phyloP scores from a whole-genome alignment of 1,139 yeast genomes.

The Candida anutae region DNA sequence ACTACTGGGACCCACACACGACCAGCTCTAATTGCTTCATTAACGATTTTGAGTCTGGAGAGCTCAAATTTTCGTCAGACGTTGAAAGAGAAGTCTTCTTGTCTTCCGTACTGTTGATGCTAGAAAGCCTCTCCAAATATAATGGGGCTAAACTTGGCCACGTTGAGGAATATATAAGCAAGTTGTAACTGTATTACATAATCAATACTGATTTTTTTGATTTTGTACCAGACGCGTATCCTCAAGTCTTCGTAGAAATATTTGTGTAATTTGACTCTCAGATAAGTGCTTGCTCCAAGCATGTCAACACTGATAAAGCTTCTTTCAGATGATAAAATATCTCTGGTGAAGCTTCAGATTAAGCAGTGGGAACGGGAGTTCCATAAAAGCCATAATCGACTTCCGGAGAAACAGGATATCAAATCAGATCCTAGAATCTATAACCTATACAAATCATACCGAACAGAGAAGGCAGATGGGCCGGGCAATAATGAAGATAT shows the following conservation, averaged over 20 bases:
- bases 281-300: neutral
- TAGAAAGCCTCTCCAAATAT: too few species aligned
- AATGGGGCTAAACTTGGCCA: too few species aligned
- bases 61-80: too few species aligned
- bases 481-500: neutral
- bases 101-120: too few species aligned
- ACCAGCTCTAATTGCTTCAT: slow-evolving; percentile 18
- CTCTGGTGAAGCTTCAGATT: slow-evolving; percentile 33
- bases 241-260: too few species aligned
- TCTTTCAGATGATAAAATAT: neutral
- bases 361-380: slow-evolving; percentile 60
- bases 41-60: slow-evolving; percentile 14
- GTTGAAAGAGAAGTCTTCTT: too few species aligned
- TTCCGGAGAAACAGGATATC: slow-evolving; percentile 49
- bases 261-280: neutral
- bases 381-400: slow-evolving; percentile 29
- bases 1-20: slow-evolving; percentile 21
- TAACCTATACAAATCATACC: slow-evolving; percentile 39
- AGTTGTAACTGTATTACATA: too few species aligned
- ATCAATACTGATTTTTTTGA: too few species aligned
- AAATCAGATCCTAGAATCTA: slow-evolving; percentile 36
- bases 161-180: too few species aligned
- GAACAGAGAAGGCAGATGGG: slow-evolving; percentile 13
- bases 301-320: neutral
- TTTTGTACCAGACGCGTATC: too few species aligned